Conservation (phyloP, 805 yeast species). For the Wickerhamiella kazuoi region DNA sequence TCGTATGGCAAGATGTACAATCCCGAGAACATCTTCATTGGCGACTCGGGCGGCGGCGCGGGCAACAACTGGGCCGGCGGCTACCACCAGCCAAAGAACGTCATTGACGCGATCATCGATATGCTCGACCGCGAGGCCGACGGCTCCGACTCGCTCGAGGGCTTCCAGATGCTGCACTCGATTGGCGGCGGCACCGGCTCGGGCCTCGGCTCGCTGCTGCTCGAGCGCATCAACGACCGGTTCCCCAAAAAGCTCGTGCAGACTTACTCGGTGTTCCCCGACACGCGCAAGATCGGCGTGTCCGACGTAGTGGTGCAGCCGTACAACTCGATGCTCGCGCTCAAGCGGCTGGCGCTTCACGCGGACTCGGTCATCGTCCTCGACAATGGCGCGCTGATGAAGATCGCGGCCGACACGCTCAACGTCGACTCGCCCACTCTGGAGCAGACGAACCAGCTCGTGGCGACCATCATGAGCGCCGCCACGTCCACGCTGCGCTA, state of each 20-base stretch:
- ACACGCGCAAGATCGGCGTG: slow-evolving; percentile 50
- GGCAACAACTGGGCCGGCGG: slow-evolving; percentile 96
- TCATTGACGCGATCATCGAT: slow-evolving; percentile 59
- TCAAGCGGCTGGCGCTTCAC: slow-evolving; percentile 62
- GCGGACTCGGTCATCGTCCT: slow-evolving; percentile 81
- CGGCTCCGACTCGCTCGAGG: slow-evolving; percentile 73
- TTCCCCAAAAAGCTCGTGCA: slow-evolving; percentile 68
- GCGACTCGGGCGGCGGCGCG: slow-evolving; percentile 79
- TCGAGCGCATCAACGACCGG: slow-evolving; percentile 65
- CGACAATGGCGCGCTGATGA: slow-evolving; percentile 70
- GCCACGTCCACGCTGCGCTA: slow-evolving; percentile 76
- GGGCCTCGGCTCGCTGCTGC: slow-evolving; percentile 70
- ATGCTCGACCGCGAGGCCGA: slow-evolving; percentile 82
- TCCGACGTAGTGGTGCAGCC: slow-evolving; percentile 98
- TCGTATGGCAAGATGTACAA: slow-evolving; percentile 50
- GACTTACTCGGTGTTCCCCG: slow-evolving; percentile 77
- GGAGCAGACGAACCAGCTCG: slow-evolving; percentile 66
- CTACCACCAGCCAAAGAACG: slow-evolving; percentile 49
- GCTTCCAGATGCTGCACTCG: slow-evolving; percentile 80
- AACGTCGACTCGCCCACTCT: slow-evolving; percentile 46
- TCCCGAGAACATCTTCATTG: slow-evolving; percentile 62
- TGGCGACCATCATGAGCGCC: slow-evolving; percentile 69
- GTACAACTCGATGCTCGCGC: slow-evolving; percentile 70
- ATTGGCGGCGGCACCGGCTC: slow-evolving; percentile 99
- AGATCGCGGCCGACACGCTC: slow-evolving; percentile 48